Evolutionary conservation across 129 eudicot genomes (phyloP).

Genomic region (Chrysanthemum seticuspe): DNA sequence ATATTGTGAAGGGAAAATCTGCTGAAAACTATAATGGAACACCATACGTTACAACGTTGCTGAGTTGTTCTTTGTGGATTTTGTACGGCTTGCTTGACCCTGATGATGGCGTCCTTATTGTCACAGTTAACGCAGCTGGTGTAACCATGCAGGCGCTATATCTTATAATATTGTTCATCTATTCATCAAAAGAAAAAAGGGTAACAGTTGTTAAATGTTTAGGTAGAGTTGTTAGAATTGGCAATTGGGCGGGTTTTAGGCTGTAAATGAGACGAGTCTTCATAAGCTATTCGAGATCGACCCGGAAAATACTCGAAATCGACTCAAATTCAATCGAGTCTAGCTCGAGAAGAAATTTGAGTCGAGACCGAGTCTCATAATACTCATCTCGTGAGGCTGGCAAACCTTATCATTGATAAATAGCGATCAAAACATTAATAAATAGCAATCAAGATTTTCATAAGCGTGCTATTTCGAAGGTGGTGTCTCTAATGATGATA

Average conservation of each 20-base stretch:
- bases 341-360: too few species aligned
- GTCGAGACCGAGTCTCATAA: too few species aligned
- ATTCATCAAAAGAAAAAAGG: slow-evolving; percentile 60
- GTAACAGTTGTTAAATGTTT: slow-evolving; percentile 25
- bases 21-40: slow-evolving; percentile 64
- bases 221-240: neutral
- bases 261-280: too few species aligned
- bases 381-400: too few species aligned
- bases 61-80: slow-evolving; percentile 72
- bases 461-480: neutral
- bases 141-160: slow-evolving; percentile 46
- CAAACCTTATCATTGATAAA: too few species aligned
- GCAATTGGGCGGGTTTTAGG: neutral
- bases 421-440: neutral
- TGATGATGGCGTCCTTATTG: slow-evolving; percentile 57
- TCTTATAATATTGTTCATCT: slow-evolving; percentile 44
- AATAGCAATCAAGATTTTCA: slow-evolving; percentile 1
- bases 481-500: neutral
- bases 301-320: too few species aligned
- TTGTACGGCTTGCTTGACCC: slow-evolving; percentile 74
- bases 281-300: too few species aligned
- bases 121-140: slow-evolving; percentile 63
- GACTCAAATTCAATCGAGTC: too few species aligned
- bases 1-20: slow-evolving; percentile 57
- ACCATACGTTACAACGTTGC: slow-evolving; percentile 62